Base-by-base conservation (phyloP, 2,329 filamentous ascomycete genomes). In the Xylariaceae sp. region DNA sequence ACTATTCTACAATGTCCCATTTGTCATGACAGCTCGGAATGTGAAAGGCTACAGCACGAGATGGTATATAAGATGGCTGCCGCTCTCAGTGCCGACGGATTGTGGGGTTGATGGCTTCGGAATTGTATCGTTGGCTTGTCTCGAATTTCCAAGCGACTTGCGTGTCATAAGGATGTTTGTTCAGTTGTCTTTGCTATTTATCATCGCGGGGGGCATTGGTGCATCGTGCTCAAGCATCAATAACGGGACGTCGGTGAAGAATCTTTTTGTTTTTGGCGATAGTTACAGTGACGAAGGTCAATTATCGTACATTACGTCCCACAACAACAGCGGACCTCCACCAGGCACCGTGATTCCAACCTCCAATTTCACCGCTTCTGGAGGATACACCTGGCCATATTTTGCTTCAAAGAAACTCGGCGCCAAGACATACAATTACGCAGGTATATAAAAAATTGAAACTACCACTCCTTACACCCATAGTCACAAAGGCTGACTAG, bases 201-300 rank as follows among this genome's bases (percentile, higher is more conserved):
- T 28, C 22, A 28, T 28, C 22, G 22, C 22, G 22, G 22, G 22
- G 7, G 22, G 22, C 22, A 28, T 28, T 5, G 22, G 22, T 28
- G 22, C 4, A 28, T 28, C 22, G 7, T 28, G 22, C 22, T 28
- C 22, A 28, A 28, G 7, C 22, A 28, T 4, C 22, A 28, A 28
- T 7, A 28, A 28, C 4, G 22, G 22, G 22, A 28, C 34, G 5
- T 10, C 34, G 13, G 83, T 89, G 64, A 76, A 81, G 28, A 85
- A 82, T 45, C 66, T 90, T 36, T 79, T 90, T 38, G 78, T 83
- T 0, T 90, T 91, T 64, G 87, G 88, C 12, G 86, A 90, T 67
- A 89, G 86, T 68, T 91, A 87, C 63, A 89, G 87, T 1, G 89
- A 92, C 63, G 86, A 90, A 61, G 82, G 79, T 12, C 80, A 88